Conservation (phyloP, 208 protist species). For the Leishmania major region DNA sequence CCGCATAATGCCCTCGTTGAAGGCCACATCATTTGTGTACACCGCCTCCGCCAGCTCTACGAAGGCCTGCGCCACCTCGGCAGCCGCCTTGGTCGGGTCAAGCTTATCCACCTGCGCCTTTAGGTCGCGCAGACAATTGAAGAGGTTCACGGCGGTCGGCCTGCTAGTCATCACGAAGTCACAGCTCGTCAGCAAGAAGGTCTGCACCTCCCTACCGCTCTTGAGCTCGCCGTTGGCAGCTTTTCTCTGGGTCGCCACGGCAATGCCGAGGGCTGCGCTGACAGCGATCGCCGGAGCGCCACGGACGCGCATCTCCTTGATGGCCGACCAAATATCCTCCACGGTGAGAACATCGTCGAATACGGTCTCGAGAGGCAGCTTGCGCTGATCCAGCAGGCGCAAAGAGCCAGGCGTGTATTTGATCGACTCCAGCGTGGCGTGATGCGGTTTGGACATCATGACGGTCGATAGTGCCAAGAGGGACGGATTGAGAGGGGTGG, state of each 20-base stretch:
- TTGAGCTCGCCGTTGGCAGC: slow-evolving; percentile 30
- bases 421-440: slow-evolving; percentile 80
- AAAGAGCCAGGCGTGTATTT: slow-evolving; percentile 69
- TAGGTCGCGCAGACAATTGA: slow-evolving; percentile 82
- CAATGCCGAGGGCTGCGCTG: slow-evolving; percentile 92
- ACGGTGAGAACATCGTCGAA: slow-evolving; percentile 83
- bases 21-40: slow-evolving; percentile 85
- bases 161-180: slow-evolving; percentile 92
- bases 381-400: slow-evolving; percentile 84
- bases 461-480: not conserved
- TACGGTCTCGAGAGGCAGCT: slow-evolving; percentile 77
- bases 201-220: slow-evolving; percentile 36
- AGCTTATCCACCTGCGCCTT: slow-evolving; percentile 46
- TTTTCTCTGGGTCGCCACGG: slow-evolving; percentile 73
- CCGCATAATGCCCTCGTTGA: slow-evolving; percentile 93
- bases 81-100: slow-evolving; percentile 18
- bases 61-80: slow-evolving; percentile 58
- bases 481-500: not conserved
- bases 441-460: slow-evolving; percentile 48
- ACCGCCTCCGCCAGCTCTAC: slow-evolving; percentile 84
- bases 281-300: slow-evolving; percentile 96
- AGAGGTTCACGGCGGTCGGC: slow-evolving; percentile 97
- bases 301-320: slow-evolving; percentile 94
- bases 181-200: slow-evolving; percentile 74
- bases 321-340: slow-evolving; percentile 89